Conservation (phyloP, 805 yeast genomes). For the Candida wancherniae region DNA sequence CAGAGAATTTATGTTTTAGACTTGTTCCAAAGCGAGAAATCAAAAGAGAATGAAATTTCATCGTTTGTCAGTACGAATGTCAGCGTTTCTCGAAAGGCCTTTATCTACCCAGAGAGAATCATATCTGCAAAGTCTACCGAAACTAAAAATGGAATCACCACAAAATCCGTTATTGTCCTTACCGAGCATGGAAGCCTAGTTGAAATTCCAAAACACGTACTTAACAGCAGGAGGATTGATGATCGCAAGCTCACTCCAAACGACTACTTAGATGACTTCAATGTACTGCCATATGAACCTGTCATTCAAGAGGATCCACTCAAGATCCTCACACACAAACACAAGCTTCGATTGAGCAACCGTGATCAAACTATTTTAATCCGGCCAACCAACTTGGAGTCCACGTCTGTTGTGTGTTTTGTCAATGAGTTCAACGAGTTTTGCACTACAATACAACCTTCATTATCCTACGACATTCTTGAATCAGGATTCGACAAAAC, state of each 20-base stretch:
- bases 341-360: constrained; percentile 20
- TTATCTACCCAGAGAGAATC: constrained; percentile 57
- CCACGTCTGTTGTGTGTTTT: constrained; percentile 68
- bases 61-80: constrained; percentile 43
- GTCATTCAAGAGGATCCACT: constrained; percentile 36
- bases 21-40: constrained; percentile 52
- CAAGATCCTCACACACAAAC: constrained; percentile 35
- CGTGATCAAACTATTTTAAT: constrained; percentile 21
- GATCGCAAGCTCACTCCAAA: constrained; percentile 46
- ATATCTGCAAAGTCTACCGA: constrained; percentile 46
- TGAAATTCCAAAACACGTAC: constrained; percentile 61
- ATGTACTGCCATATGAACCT: constrained; percentile 62
- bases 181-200: constrained; percentile 59
- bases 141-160: constrained; percentile 64
- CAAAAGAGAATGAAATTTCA: constrained; percentile 40
- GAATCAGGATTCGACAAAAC: constrained; percentile 61
- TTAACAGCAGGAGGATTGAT: constrained; percentile 66
- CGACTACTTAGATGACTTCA: constrained; percentile 54
- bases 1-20: constrained; percentile 68
- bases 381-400: constrained; percentile 65
- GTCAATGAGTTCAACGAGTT: constrained; percentile 61
- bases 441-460: constrained; percentile 75
- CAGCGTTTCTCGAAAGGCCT: constrained; percentile 48
- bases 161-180: constrained; percentile 58
- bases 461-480: constrained; percentile 76